Evolutionary conservation across 257 asterid species (phyloP), one percentile per base, ranked within the genome.

Genomic region (Scutellaria baicalensis): DNA sequence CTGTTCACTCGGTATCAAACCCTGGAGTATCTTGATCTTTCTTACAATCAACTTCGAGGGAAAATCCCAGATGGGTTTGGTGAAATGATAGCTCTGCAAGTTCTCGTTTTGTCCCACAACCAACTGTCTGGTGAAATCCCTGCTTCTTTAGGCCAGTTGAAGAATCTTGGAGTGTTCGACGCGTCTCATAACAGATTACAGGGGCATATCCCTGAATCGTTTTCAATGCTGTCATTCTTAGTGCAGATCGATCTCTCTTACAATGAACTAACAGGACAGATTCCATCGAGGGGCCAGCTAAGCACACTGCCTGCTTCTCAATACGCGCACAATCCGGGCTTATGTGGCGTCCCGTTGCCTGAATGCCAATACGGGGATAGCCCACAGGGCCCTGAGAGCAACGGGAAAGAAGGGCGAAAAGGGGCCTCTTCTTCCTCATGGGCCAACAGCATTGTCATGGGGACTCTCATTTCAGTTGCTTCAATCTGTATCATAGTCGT

Each of bases 231-330:
- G 1, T 90, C 98, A 2, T 93, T 93, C 62, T 64, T 93, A 59
- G 98, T 93, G 31, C 98, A 93, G 71, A 93, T 93, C 36, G 98
- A 93, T 66, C 75, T 93, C 18, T 93, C 98, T 5, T 75, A 84
- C 74, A 93, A 93, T 12, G 96, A 93, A 43, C 78, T 93, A n/a
- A 93, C 98, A 0, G 97, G 98, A 1, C 83, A 91, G 68, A 93
- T 93, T 54, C 98, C 98, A 2, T 71, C 83, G 18, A 83, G 92
- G 17, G 98, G 98, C 1, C 98, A 93, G 71, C 91, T 93, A 0
- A 93, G 98, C 64, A 93, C 97, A 9, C 97, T 93, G 12, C 98
- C 98, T 1, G 98, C 97, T 1, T 84, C 71, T 35, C 98, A 93
- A 63, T 93, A 81, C 47, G 95, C 78, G 0, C 84, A 88, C 52